Conservation (phyloP, 2,329 filamentous ascomycete species). For the Talaromyces sp. region DNA sequence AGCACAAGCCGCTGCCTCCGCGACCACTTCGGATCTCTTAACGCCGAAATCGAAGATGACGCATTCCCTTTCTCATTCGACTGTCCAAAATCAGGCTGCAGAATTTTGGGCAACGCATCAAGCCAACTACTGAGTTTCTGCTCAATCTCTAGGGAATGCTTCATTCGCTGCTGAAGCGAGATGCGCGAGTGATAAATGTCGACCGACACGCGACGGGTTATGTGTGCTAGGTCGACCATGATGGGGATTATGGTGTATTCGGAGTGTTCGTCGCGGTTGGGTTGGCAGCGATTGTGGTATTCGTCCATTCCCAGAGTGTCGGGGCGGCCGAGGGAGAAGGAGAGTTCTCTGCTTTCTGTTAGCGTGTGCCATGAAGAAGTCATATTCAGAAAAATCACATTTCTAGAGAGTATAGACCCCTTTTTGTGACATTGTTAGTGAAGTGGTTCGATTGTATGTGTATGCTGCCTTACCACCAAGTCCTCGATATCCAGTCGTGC, state of each 20-base stretch:
- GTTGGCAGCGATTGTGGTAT: constrained; percentile 47
- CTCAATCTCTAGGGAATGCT: not conserved
- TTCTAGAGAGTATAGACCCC: not conserved
- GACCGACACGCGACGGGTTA: constrained; percentile 40
- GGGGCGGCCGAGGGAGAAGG: constrained; percentile 47
- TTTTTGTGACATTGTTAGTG: not conserved
- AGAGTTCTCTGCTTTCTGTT: constrained; percentile 21
- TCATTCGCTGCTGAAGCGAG: not conserved
- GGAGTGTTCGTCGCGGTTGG: constrained; percentile 31
- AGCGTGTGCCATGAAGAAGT: not conserved
- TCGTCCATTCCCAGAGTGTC: constrained; percentile 49
- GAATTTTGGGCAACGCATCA: not conserved
- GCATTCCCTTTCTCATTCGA: not conserved
- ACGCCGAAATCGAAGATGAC: not conserved
- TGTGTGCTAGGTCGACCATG: constrained; percentile 41
- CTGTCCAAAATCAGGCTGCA: not conserved
- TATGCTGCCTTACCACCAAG: constrained; percentile 40
- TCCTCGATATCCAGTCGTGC: constrained; percentile 42
- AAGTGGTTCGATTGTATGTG: not conserved
- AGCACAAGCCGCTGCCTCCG: not conserved
- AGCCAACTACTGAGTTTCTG: not conserved
- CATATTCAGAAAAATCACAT: not conserved
- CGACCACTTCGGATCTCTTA: not conserved
- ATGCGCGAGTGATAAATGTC: constrained; percentile 37
- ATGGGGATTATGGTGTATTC: constrained; percentile 40